Conservation (phyloP, 2,329 filamentous ascomycete genomes). For the Paraconiothyrium sp. region DNA sequence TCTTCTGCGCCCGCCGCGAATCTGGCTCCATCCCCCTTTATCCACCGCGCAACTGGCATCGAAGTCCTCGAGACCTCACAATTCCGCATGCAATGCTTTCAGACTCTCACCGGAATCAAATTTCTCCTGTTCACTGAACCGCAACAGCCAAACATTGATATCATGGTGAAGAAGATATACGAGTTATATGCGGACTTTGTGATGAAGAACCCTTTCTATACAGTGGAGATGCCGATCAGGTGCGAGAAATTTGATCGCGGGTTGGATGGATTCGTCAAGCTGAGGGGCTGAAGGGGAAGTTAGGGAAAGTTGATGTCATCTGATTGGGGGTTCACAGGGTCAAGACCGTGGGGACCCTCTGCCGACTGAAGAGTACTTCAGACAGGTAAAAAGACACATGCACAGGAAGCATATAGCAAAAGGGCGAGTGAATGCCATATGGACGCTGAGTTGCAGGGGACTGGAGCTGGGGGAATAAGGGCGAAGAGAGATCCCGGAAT, state of each 20-base stretch:
- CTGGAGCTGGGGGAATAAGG: background rate
- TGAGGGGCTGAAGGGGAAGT: constrained; percentile 39
- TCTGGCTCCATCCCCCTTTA: constrained; percentile 48
- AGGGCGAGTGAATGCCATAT: background rate
- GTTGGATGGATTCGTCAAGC: constrained; percentile 79
- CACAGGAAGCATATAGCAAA: background rate
- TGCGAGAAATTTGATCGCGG: constrained; percentile 96
- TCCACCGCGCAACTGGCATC: constrained; percentile 72
- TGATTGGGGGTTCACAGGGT: background rate
- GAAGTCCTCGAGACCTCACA: constrained; percentile 94
- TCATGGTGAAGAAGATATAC: constrained; percentile 84
- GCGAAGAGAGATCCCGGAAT: background rate
- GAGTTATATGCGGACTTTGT: constrained; percentile 97
- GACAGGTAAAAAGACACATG: background rate
- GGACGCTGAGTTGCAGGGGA: background rate
- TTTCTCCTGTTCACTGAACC: constrained; percentile 95
- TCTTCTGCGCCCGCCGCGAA: constrained; percentile 34
- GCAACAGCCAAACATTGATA: constrained; percentile 85
- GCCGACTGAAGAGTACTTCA: background rate
- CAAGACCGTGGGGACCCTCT: background rate
- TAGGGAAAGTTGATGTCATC: background rate
- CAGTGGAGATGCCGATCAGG: constrained; percentile 94
- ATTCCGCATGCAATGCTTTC: constrained; percentile 96
- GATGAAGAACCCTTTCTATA: constrained; percentile 99
- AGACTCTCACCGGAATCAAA: constrained; percentile 92